These are phyloP conservation scores for Phaeotremella fagi DNA, from an alignment of 768 basidiomycete genomes.

Conservation along the genomic window DNA sequence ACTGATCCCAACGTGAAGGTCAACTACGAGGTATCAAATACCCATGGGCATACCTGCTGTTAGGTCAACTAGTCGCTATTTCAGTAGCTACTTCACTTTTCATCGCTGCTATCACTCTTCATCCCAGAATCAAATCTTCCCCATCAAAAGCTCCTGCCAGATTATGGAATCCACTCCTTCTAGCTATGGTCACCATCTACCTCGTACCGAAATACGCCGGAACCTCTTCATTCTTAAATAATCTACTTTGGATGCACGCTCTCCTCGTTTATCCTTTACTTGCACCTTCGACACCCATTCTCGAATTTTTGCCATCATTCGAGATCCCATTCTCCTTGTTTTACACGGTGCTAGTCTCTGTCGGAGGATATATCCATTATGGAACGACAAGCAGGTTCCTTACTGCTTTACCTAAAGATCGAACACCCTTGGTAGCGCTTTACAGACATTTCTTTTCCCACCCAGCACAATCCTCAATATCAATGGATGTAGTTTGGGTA, in stretches of 20 bases:
- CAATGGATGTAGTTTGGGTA: conserved; percentile 61
- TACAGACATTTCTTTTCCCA: conserved; percentile 48
- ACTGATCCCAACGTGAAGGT: conserved; percentile 10
- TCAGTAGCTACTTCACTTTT: conserved; percentile 64
- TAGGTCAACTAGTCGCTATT: conserved; percentile 69
- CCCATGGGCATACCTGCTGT: conserved; percentile 65
- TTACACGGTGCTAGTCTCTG: conserved; percentile 49
- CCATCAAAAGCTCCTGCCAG: not conserved
- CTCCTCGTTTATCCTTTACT: conserved; percentile 58
- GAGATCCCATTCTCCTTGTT: conserved; percentile 43
- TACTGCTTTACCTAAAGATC: conserved; percentile 17
- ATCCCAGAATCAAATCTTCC: conserved; percentile 14
- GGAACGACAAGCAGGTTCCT: conserved; percentile 41
- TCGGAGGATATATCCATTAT: conserved; percentile 49
- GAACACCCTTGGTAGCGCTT: conserved; percentile 5
- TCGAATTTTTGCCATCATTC: not conserved
- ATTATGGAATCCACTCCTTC: conserved; percentile 45
- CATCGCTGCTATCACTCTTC: conserved; percentile 55
- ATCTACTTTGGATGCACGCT: conserved; percentile 61
- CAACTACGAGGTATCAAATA: conserved; percentile 53
- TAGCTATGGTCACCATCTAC: conserved; percentile 54
- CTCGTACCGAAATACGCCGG: conserved; percentile 52
- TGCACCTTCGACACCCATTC: conserved; percentile 3
- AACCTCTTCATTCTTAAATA: conserved; percentile 55
- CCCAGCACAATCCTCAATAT: conserved; percentile 63